Conservation (phyloP, 192 early-diverging fungal genomes). For the Piromyces sp. region DNA sequence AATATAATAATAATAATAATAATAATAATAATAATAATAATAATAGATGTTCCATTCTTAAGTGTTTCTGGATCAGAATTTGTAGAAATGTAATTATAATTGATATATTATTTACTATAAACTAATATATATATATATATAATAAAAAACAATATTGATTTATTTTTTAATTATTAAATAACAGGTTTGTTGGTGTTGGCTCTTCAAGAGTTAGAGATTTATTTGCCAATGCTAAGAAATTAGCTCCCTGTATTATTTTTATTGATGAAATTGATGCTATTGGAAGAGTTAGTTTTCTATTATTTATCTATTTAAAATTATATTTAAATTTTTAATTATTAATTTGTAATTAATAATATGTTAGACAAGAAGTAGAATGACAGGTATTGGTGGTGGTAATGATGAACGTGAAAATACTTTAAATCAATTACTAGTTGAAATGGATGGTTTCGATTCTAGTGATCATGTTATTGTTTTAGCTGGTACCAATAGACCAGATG, state of each 20-base stretch:
- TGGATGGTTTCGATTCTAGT: slow-evolving; percentile 85
- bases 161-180: background rate
- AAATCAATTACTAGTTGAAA: slow-evolving; percentile 96
- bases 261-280: slow-evolving; percentile 99
- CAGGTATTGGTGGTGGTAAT: slow-evolving; percentile 70
- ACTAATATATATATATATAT: too few species aligned
- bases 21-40: too few species aligned
- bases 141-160: too few species aligned
- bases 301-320: too few species aligned
- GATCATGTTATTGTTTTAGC: slow-evolving; percentile 91
- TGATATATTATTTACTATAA: too few species aligned
- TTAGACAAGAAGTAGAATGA: slow-evolving; percentile 79
- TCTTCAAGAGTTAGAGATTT: slow-evolving; percentile 80
- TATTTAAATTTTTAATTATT: too few species aligned
- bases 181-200: slow-evolving; percentile 91
- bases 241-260: slow-evolving; percentile 96
- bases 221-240: slow-evolving; percentile 93
- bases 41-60: slow-evolving; percentile 62
- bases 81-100: slow-evolving; percentile 61
- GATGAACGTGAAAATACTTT: slow-evolving; percentile 95
- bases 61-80: slow-evolving; percentile 99
- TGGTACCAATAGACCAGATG: slow-evolving; percentile 94
- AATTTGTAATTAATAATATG: too few species aligned
- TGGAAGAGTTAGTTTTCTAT: slow-evolving; percentile 26
- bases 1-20: too few species aligned